Evolutionary conservation across 768 basidiomycete genomes (phyloP).

Genomic region (Sporobolomyces roseus): DNA sequence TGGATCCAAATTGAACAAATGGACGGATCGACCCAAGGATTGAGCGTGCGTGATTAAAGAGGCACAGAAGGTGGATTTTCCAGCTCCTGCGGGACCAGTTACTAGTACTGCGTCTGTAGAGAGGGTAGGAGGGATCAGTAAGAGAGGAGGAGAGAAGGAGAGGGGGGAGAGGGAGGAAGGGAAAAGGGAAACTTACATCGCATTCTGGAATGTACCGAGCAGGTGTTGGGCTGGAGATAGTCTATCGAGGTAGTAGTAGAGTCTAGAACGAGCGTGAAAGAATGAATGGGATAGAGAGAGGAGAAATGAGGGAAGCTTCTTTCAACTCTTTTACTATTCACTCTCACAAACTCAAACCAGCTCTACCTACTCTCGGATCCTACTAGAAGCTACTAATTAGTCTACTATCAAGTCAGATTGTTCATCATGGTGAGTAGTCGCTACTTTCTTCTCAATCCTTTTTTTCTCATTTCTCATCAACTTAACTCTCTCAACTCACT

Average conservation of each 20-base stretch:
- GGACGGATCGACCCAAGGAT: constrained; percentile 72
- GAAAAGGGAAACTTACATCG: constrained; percentile 3
- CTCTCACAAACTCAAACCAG: too few species aligned
- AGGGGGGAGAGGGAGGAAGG: neutral
- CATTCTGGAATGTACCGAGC: constrained; percentile 9
- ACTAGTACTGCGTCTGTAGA: constrained; percentile 40
- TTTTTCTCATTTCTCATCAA: neutral
- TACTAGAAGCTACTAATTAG: too few species aligned
- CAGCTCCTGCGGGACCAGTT: constrained; percentile 90
- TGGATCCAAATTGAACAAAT: constrained; percentile 96
- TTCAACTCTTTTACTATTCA: too few species aligned
- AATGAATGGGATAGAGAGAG: too few species aligned
- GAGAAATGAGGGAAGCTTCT: too few species aligned
- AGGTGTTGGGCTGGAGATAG: too few species aligned
- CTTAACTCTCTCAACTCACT: neutral
- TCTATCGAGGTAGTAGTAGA: too few species aligned
- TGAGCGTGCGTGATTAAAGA: constrained; percentile 85
- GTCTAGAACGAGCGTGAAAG: too few species aligned
- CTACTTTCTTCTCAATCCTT: neutral
- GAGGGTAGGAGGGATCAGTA: neutral
- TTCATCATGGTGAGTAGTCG: constrained; percentile 18
- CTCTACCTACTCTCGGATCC: too few species aligned
- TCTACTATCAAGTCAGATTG: neutral
- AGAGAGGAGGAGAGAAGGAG: neutral
- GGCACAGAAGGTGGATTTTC: constrained; percentile 89